Evolutionary conservation across 2,329 filamentous ascomycete genomes (phyloP).

Genomic region (Beauveria varroae): DNA sequence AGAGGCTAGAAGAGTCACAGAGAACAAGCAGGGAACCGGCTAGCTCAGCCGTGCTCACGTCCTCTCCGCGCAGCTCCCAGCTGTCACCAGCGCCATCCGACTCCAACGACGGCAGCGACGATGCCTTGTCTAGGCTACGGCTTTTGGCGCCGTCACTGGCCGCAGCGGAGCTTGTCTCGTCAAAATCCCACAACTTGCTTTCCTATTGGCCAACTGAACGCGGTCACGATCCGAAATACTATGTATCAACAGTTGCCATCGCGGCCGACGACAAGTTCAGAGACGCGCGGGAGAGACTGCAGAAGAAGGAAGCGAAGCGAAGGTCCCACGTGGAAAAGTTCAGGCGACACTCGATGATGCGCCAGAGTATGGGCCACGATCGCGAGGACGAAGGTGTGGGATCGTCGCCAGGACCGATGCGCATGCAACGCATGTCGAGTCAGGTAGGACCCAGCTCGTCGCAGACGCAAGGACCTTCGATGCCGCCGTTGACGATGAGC

Average conservation of each 20-base stretch:
- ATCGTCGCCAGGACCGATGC: constrained; percentile 12
- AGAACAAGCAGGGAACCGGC: background rate
- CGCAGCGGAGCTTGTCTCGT: constrained; percentile 18
- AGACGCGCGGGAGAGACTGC: constrained; percentile 25
- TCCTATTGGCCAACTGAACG: constrained; percentile 32
- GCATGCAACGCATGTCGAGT: constrained; percentile 28
- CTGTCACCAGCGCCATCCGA: background rate
- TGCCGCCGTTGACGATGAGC: constrained; percentile 34
- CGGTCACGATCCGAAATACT: constrained; percentile 26
- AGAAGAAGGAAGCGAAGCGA: constrained; percentile 25
- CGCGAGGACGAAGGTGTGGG: constrained; percentile 3
- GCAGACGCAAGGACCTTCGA: constrained; percentile 23
- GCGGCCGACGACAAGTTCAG: constrained; percentile 29
- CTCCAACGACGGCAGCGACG: constrained; percentile 15
- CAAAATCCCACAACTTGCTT: constrained; percentile 24
- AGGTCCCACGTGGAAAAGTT: constrained; percentile 28
- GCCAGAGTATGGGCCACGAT: constrained; percentile 15
- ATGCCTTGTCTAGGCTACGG: constrained; percentile 26
- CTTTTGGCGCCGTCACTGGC: constrained; percentile 26
- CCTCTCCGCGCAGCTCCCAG: constrained; percentile 3
- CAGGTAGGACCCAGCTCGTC: constrained; percentile 27
- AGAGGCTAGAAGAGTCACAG: constrained; percentile 8
- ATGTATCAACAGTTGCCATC: constrained; percentile 31
- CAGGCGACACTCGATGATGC: constrained; percentile 22
- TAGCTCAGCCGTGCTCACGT: constrained; percentile 12